These are phyloP conservation scores for Lichtheimia ornata DNA, from an alignment of 371 early-diverging fungal genomes.

Conservation along the genomic window DNA sequence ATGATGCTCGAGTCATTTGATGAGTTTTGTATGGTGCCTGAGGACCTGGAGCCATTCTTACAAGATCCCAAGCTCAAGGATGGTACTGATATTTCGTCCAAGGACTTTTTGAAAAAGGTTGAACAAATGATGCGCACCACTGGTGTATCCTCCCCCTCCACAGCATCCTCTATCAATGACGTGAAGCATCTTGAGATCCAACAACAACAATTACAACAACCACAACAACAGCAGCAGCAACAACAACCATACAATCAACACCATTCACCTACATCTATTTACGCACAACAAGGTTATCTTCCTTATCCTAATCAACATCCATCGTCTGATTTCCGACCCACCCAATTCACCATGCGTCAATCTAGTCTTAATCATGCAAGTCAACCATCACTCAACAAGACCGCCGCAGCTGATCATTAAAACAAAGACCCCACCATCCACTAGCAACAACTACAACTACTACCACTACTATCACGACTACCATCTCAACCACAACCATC, in stretches of 20 bases:
- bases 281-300: conserved; percentile 43
- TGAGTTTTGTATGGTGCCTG: conserved; percentile 71
- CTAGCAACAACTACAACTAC: no score
- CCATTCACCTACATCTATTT: conserved; percentile 33
- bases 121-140: conserved; percentile 36
- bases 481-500: no score
- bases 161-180: conserved; percentile 12
- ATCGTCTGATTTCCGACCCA: conserved; percentile 14
- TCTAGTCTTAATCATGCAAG: conserved; percentile 3
- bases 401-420: conserved; percentile 4
- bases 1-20: conserved; percentile 77
- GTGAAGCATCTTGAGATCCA: conserved; percentile 7
- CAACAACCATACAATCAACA: conserved; percentile 15
- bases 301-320: conserved; percentile 37
- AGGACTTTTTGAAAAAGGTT: conserved; percentile 45
- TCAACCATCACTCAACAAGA: not conserved
- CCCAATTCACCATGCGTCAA: conserved; percentile 11
- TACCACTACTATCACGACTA: no score
- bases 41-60: conserved; percentile 45
- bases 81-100: conserved; percentile 37
- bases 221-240: conserved; percentile 10
- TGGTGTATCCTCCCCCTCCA: conserved; percentile 11
- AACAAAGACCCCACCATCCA: not conserved
- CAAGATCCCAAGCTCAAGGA: conserved; percentile 44
- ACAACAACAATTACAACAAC: not conserved